A percentile compares a stretch with the other conserved stretches of the same genome.
These are phyloP conservation scores for Apiospora marii DNA, from an alignment of 2,329 filamentous ascomycete species.

Conservation along the genomic window DNA sequence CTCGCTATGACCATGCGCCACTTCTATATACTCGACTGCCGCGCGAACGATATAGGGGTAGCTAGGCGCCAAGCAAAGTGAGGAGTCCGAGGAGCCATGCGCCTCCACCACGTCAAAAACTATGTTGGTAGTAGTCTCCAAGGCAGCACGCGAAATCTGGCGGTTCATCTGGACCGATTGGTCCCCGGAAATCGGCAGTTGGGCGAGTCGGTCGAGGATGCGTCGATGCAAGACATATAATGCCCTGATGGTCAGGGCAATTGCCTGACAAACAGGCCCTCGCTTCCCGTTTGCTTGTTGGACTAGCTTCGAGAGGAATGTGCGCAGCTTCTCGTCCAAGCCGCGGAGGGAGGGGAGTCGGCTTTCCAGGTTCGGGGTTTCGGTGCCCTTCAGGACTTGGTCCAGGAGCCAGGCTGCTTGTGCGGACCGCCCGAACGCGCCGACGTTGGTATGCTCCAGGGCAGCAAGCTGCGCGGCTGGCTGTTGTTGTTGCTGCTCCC, in stretches of 20 bases:
- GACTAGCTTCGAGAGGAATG: constrained; percentile 17
- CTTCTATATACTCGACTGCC: background rate
- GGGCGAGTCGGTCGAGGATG: background rate
- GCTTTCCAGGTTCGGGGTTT: background rate
- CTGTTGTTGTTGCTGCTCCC: background rate
- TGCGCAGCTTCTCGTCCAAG: constrained; percentile 22
- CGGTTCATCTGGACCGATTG: background rate
- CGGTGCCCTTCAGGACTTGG: constrained; percentile 31
- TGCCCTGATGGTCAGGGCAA: constrained; percentile 25
- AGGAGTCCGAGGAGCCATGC: background rate
- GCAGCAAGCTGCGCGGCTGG: constrained; percentile 23
- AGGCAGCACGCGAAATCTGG: background rate
- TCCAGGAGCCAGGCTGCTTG: constrained; percentile 38
- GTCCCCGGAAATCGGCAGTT: no score
- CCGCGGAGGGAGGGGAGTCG: constrained; percentile 10
- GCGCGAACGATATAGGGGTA: background rate
- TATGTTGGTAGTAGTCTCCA: background rate
- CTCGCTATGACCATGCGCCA: background rate
- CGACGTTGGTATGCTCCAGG: constrained; percentile 24
- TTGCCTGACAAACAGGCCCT: constrained; percentile 22
- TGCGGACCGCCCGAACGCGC: constrained; percentile 33
- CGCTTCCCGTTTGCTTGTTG: constrained; percentile 7
- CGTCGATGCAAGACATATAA: background rate
- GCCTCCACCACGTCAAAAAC: background rate
- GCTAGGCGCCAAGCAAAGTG: background rate